A percentile compares a stretch with the other conserved stretches of the same genome.
phyloP scores from a whole-genome alignment of 345 rosid species.

The Hibiscus tridactylites region DNA sequence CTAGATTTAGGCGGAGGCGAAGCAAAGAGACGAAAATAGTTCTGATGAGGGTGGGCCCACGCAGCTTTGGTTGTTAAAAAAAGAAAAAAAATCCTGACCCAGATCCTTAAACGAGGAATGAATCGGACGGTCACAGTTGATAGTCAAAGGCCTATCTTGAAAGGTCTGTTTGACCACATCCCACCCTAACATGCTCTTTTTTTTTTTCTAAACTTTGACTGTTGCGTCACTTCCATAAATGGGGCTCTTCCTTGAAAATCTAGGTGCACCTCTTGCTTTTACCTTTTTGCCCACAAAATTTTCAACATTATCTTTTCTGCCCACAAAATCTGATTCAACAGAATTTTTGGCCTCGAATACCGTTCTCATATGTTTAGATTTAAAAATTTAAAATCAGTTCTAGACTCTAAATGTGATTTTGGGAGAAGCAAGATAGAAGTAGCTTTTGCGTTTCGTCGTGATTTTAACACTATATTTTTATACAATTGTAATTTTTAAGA shows the following conservation, averaged over 20 bases:
- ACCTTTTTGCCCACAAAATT: slow-evolving; percentile 20
- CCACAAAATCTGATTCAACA: neutral
- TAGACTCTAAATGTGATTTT: too few relatives aligned
- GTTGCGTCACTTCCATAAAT: slow-evolving; percentile 56
- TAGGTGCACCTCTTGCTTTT: slow-evolving; percentile 15
- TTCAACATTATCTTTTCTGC: neutral
- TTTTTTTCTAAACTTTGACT: slow-evolving; percentile 55
- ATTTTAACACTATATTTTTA: too few relatives aligned
- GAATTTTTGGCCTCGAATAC: too few relatives aligned
- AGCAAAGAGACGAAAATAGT: too few relatives aligned
- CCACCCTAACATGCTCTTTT: slow-evolving; percentile 29
- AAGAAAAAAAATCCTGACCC: slow-evolving; percentile 6
- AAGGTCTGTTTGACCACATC: slow-evolving; percentile 43
- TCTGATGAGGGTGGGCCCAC: too few relatives aligned
- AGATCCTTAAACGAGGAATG: slow-evolving; percentile 14
- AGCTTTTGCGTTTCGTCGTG: too few relatives aligned
- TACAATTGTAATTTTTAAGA: too few relatives aligned
- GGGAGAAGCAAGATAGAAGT: too few relatives aligned
- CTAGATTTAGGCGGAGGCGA: too few relatives aligned
- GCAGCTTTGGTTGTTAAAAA: too few relatives aligned
- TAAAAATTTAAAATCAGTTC: too few relatives aligned
- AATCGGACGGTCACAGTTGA: slow-evolving; percentile 15
- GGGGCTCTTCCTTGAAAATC: slow-evolving; percentile 51
- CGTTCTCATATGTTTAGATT: too few relatives aligned
- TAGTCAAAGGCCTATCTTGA: slow-evolving; percentile 41